phyloP scores from a whole-genome alignment of 805 yeast species.

The Metschnikowia lachancei region DNA sequence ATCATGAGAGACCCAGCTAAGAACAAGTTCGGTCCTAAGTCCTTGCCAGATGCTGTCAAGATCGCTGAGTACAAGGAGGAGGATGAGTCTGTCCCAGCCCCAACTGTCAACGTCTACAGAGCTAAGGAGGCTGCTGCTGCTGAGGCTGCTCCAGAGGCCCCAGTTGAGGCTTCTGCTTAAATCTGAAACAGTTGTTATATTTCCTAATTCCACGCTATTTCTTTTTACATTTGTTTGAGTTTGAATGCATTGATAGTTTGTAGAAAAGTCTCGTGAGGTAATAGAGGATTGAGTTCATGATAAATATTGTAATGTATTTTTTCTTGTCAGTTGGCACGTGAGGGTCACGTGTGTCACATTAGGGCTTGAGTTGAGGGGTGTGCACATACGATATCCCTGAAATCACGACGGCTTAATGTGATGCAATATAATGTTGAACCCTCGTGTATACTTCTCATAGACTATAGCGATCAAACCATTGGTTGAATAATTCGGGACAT shows the following conservation, averaged over 20 bases:
- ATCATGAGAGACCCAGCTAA: slow-evolving; percentile 97
- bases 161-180: slow-evolving; percentile 19
- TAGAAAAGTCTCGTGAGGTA: too few species aligned
- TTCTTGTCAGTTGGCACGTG: too few species aligned
- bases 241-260: background rate
- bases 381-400: too few species aligned
- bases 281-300: too few species aligned
- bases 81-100: slow-evolving; percentile 67
- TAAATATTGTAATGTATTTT: too few species aligned
- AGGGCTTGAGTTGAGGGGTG: too few species aligned
- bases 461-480: too few species aligned
- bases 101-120: slow-evolving; percentile 77
- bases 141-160: slow-evolving; percentile 28
- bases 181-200: slow-evolving; percentile 2
- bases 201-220: background rate
- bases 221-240: background rate
- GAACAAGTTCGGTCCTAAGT: slow-evolving; percentile 79
- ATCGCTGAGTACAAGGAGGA: slow-evolving; percentile 95
- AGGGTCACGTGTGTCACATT: too few species aligned
- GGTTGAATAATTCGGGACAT: too few species aligned
- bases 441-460: too few species aligned
- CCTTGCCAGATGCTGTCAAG: slow-evolving; percentile 93
- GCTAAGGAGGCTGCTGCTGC: slow-evolving; percentile 28
- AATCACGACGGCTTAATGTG: too few species aligned
- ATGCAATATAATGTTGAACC: too few species aligned